These are phyloP conservation scores for Tetracladium maxilliforme DNA, from an alignment of 2,329 filamentous ascomycete species.

Conservation along the genomic window DNA sequence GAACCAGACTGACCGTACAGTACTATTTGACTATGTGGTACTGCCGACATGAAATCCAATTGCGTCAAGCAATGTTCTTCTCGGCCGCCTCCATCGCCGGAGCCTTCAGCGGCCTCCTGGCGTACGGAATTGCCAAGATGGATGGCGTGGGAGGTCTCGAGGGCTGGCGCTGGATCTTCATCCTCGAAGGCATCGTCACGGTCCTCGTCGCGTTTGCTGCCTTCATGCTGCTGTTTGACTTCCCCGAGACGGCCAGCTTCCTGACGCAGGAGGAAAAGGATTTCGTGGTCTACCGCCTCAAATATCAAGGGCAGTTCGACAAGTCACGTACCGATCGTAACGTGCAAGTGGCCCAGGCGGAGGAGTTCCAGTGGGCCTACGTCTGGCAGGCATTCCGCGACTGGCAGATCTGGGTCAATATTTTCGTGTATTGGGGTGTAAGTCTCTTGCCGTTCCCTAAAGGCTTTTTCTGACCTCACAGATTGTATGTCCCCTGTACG, in stretches of 20 bases:
- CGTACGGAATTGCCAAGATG: slow-evolving; percentile 27
- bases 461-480: slow-evolving; percentile 50
- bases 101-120: slow-evolving; percentile 29
- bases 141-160: slow-evolving; percentile 24
- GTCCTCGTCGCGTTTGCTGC: slow-evolving; percentile 17
- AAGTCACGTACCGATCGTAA: slow-evolving; percentile 6
- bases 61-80: slow-evolving; percentile 23
- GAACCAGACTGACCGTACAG: slow-evolving; percentile 14
- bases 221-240: slow-evolving; percentile 32
- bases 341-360: slow-evolving; percentile 11
- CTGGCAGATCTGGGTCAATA: slow-evolving; percentile 24
- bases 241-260: slow-evolving; percentile 23
- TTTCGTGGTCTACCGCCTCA: slow-evolving; percentile 10
- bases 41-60: slow-evolving; percentile 34
- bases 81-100: slow-evolving; percentile 20
- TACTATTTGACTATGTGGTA: slow-evolving; percentile 49
- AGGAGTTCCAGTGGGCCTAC: slow-evolving; percentile 15
- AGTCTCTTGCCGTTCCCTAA: slow-evolving; percentile 13
- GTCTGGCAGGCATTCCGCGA: slow-evolving; percentile 25
- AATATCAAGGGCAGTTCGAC: slow-evolving; percentile 7
- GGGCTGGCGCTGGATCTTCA: slow-evolving; percentile 34
- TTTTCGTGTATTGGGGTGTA: slow-evolving; percentile 5
- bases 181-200: slow-evolving; percentile 30
- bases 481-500: slow-evolving; percentile 31
- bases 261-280: slow-evolving; percentile 20